Percentiles rank a stretch among this genome's conserved stretches.
These are phyloP conservation scores for Solanum ahanhuiri DNA, from an alignment of 257 asterid genomes.

Conservation along the genomic window DNA sequence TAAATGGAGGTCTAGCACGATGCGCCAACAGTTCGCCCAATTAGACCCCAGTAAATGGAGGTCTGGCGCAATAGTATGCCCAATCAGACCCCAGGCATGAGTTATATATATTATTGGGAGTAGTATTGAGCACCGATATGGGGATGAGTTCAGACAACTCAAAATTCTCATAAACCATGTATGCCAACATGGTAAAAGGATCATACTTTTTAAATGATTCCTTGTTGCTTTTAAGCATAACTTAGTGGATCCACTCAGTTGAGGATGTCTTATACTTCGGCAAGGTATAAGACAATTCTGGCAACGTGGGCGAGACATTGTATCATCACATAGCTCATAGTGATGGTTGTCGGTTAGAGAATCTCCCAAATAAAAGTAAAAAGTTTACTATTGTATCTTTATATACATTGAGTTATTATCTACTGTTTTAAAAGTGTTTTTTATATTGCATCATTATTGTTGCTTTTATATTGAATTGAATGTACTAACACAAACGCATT, in stretches of 20 bases:
- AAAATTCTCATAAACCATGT: not conserved
- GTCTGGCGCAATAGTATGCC: not conserved
- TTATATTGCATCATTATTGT: not conserved
- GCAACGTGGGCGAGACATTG: not conserved
- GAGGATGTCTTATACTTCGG: no score
- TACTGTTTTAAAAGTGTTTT: not conserved
- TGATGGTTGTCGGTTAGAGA: no score
- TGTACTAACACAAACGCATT: not conserved
- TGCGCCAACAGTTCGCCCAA: no score
- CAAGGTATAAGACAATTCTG: no score
- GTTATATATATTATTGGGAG: not conserved
- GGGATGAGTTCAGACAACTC: not conserved
- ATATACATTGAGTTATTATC: not conserved
- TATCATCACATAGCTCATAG: not conserved
- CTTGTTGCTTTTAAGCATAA: no score
- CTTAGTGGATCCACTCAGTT: no score
- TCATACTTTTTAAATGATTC: not conserved
- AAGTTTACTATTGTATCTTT: no score
- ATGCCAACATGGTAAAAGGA: not conserved
- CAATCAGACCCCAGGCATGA: not conserved
- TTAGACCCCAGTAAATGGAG: not conserved
- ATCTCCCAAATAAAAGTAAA: not conserved
- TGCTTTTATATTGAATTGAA: no score
- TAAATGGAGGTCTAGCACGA: not conserved
- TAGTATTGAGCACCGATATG: not conserved